Evolutionary conservation across 2,329 filamentous ascomycete genomes (phyloP).

Genomic region (Xylaria sp.): DNA sequence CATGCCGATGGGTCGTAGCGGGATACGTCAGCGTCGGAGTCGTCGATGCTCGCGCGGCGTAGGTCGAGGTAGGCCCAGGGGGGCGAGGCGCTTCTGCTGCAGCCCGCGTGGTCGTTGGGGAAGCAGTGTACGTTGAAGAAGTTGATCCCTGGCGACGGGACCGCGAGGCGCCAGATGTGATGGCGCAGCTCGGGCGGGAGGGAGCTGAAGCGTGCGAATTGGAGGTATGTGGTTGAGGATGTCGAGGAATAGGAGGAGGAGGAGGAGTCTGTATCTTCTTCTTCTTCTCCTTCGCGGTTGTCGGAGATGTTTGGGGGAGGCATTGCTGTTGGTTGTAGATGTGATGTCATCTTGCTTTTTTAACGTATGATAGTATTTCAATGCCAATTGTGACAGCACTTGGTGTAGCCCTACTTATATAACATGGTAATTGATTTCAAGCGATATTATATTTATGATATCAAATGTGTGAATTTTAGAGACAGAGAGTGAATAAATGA

Average conservation of each 20-base stretch:
- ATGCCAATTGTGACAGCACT: neutral
- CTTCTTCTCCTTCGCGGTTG: neutral
- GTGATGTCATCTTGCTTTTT: constrained; percentile 18
- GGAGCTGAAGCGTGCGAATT: constrained; percentile 40
- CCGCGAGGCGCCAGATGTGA: constrained; percentile 44
- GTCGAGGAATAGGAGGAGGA: neutral
- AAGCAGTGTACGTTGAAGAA: constrained; percentile 51
- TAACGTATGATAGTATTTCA: constrained; percentile 2
- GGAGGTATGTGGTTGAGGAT: neutral
- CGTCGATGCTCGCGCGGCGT: constrained; percentile 43
- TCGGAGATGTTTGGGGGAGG: too few relatives aligned
- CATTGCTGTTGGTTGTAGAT: neutral
- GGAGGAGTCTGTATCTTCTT: neutral
- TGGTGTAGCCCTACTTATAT: neutral
- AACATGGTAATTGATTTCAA: neutral
- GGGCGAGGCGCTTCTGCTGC: constrained; percentile 46
- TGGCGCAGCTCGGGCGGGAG: constrained; percentile 47
- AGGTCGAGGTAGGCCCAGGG: constrained; percentile 47
- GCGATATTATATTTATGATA: too few relatives aligned
- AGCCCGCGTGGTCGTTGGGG: constrained; percentile 46
- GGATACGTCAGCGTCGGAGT: constrained; percentile 43
- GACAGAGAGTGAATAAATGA: neutral
- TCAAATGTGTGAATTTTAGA: too few relatives aligned
- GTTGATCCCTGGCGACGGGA: constrained; percentile 46
- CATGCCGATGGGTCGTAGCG: constrained; percentile 48